These are phyloP conservation scores for Delonix regia DNA, from an alignment of 306 rosid genomes.

Conservation along the genomic window DNA sequence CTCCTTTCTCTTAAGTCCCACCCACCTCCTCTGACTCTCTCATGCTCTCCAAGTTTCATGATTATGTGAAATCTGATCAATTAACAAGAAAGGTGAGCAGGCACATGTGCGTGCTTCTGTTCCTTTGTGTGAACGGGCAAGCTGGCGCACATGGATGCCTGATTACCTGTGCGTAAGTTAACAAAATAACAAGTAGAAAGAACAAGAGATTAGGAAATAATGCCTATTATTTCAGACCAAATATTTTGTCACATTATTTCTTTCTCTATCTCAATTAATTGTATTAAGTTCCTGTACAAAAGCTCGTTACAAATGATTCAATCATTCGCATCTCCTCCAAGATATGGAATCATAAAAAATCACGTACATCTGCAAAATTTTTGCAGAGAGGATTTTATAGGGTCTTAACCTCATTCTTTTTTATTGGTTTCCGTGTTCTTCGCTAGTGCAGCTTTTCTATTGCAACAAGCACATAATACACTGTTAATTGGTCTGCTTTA, in stretches of 20 bases:
- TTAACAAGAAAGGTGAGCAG: no score
- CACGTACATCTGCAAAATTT: slow-evolving; percentile 25
- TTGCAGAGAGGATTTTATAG: slow-evolving; percentile 23
- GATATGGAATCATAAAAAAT: slow-evolving; percentile 1
- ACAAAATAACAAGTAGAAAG: neutral
- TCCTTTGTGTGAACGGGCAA: neutral
- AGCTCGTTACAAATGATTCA: slow-evolving; percentile 24
- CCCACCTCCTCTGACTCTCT: no score
- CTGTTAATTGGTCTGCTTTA: neutral
- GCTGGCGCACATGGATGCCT: neutral
- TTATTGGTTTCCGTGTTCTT: slow-evolving; percentile 2
- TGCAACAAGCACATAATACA: slow-evolving; percentile 10
- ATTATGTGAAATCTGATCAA: no score
- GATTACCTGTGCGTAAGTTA: neutral
- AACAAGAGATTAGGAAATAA: neutral
- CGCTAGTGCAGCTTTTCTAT: neutral
- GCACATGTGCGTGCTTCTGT: neutral
- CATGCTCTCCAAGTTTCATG: no score
- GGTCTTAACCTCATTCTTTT: neutral
- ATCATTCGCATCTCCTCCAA: slow-evolving; percentile 1
- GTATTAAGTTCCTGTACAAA: slow-evolving; percentile 33
- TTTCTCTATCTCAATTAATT: neutral
- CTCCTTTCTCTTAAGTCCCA: no score
- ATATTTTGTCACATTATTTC: neutral
- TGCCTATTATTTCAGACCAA: neutral